Evolutionary conservation across 176 grass and related monocot species (phyloP), one percentile per base, ranked within the genome.

Genomic region (Juncus effusus): DNA sequence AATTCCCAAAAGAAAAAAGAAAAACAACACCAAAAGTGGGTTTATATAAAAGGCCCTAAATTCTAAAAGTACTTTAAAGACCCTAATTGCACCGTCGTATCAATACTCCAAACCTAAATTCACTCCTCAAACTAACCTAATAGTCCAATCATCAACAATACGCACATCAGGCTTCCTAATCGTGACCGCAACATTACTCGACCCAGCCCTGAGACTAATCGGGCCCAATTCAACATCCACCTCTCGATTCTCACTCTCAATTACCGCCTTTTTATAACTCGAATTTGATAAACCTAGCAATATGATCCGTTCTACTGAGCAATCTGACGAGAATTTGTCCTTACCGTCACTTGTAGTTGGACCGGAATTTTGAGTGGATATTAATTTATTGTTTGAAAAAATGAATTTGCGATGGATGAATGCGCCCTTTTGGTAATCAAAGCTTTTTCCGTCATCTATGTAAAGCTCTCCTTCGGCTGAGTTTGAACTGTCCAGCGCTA

Each of bases 381-480:
- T 78, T 81, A 96, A 74, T 71, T 88, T 96, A 69, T 69, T 76
- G 69, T 91, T 58, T 8, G 84, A 80, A 77, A 91, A 96, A 62
- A 91, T 51, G 61, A 96, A 96, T 41, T 37, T 79, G 3, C 92
- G 87, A 79, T 91, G 82, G 60, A 96, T 88, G 80, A 91, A 91
- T 67, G 84, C 87, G 62, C 92, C 92, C 65, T 88, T 59, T 70
- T 86, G 76, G 59, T 84, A 91, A 59, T 96, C 84, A 74, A 74
- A 96, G 73, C 79, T 96, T 80, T 86, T 88, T 45, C 92, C 92
- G 74, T 96, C 92, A 63, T 96, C 92, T 36, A 91, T 69, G 65
- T 96, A 96, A 70, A 96, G 87, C 62, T 96, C 84, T 2, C 92
- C 92, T 88, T 96, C 87, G 58, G 87, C 92, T 63, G 82, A 78